Evolutionary conservation across 2,329 filamentous ascomycete species (phyloP), one percentile per base, ranked within the genome.

Genomic region (Hypoxylon rubiginosum): DNA sequence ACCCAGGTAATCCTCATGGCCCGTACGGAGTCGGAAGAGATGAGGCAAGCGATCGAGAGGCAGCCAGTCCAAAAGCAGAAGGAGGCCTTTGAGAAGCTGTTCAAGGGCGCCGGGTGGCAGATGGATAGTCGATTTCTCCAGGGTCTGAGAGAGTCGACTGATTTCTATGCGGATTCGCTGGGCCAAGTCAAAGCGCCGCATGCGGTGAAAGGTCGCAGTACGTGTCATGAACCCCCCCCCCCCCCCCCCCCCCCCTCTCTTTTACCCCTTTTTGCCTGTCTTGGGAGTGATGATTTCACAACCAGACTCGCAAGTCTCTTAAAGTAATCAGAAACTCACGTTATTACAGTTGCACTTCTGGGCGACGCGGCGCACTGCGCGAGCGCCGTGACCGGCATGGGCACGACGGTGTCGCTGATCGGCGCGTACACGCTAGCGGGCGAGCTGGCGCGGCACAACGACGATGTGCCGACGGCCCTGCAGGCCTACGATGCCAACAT

Each of bases 381-480:
- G 0, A 80, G 82, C 0, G 80, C 82, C 0, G 65, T 83, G 3
- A 84, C 82, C 0, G 87, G 86, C 0, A 81, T 84, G 77, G 86
- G 86, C 0, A 87, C 85, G 0, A 83, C 82, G 1, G 69, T 79
- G 0, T 81, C 82, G 0, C 71, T 89, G 0, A 72, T 84, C 0
- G 83, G 83, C 0, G 84, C 85, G 0, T 90, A 89, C 70, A 75
- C 88, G 2, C 78, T 90, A 3, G 87, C 86, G 0, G 87, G 87
- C 1, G 86, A 87, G 75, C 74, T 86, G 13, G 72, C 74, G 24
- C 73, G 73, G 32, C 72, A 78, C 36, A 68, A 68, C 9, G 15
- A 74, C 7, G 68, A 74, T 11, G 68, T 82, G 2, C 56, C 65
- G 1, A 70, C 49, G 0, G 84, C 80, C 21, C 75, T 85, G 11